Percentiles rank a stretch among this genome's conserved stretches.
phyloP scores from a whole-genome alignment of 345 rosid genomes.

The Leavenworthia alabamica region DNA sequence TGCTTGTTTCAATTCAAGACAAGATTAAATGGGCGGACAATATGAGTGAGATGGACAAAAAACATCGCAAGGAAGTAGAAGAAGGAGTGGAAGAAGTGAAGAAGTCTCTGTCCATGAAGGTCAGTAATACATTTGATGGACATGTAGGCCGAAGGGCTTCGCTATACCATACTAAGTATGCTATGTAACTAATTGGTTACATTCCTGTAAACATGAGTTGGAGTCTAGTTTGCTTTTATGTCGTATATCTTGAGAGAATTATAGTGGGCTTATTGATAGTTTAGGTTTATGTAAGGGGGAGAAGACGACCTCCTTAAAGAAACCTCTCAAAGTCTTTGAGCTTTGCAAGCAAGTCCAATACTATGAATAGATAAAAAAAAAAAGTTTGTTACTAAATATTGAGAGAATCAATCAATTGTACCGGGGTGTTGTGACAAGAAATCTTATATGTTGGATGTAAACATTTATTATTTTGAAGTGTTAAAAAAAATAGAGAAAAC shows the following conservation, averaged over 20 bases:
- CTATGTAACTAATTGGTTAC: slow-evolving; percentile 1
- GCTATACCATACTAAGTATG: not conserved
- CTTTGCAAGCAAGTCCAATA: not conserved
- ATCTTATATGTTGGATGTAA: not conserved
- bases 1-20: slow-evolving; percentile 83
- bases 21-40: slow-evolving; percentile 97
- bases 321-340: slow-evolving; percentile 1
- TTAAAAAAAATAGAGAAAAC: not conserved
- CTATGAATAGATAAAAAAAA: not conserved
- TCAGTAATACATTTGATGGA: slow-evolving; percentile 37
- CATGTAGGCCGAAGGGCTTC: slow-evolving; percentile 5
- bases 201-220: not conserved
- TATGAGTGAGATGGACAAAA: slow-evolving; percentile 85
- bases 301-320: not conserved
- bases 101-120: slow-evolving; percentile 81
- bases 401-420: not conserved
- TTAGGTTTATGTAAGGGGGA: slow-evolving; percentile 1
- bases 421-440: not conserved
- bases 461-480: not conserved
- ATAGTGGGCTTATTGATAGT: not conserved
- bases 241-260: not conserved
- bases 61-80: slow-evolving; percentile 73
- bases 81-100: slow-evolving; percentile 79
- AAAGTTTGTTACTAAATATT: not conserved
- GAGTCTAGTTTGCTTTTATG: not conserved